phyloP scores from a whole-genome alignment of 2,329 filamentous ascomycete species.

The Byssoonygena ceratinophila region DNA sequence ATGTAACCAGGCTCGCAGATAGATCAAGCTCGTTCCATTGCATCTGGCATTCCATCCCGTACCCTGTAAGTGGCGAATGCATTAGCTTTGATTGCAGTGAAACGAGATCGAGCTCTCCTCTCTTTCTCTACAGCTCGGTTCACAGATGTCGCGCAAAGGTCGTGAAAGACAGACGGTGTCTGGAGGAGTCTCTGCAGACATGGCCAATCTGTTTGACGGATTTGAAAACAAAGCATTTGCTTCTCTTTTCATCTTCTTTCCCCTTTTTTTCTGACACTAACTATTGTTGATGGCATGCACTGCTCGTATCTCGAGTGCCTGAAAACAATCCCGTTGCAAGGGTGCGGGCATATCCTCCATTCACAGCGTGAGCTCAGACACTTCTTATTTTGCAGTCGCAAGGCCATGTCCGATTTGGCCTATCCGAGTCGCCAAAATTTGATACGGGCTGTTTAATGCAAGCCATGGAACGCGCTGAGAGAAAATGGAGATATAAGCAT shows the following conservation, averaged over 20 bases:
- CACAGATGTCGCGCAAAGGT: too few species aligned
- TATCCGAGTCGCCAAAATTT: not conserved
- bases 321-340: not conserved
- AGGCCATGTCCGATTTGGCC: not conserved
- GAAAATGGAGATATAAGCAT: not conserved
- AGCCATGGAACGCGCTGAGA: not conserved
- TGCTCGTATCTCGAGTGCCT: not conserved
- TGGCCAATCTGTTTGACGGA: not conserved
- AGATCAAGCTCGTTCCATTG: not conserved
- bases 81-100: not conserved
- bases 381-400: not conserved
- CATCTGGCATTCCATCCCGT: not conserved
- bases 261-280: not conserved
- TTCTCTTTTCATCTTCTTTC: not conserved
- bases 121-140: not conserved
- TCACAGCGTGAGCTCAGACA: not conserved
- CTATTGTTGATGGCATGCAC: not conserved
- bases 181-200: not conserved
- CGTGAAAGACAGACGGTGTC: too few species aligned
- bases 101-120: not conserved
- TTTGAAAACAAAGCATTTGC: not conserved
- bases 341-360: not conserved
- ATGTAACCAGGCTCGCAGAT: not conserved
- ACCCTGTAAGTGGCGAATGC: not conserved
- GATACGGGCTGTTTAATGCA: not conserved